Conservation (phyloP, 2,329 filamentous ascomycete species). For the Colletotrichum graminicola region DNA sequence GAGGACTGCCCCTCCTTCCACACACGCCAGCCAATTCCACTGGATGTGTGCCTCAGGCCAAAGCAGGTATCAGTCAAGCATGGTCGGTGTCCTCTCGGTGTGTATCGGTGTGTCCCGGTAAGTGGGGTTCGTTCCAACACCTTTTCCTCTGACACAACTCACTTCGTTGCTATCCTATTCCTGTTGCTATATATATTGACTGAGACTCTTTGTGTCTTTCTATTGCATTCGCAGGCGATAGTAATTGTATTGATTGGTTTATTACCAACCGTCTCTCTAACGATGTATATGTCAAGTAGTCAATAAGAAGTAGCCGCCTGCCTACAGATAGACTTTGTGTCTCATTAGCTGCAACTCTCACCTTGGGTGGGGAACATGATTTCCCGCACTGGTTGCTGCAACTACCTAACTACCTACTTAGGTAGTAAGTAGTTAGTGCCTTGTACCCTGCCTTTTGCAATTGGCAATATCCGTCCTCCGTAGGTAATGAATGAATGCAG, state of each 20-base stretch:
- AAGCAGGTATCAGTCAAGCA: background rate
- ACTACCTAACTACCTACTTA: too few species aligned
- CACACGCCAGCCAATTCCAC: background rate
- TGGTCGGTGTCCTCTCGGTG: background rate
- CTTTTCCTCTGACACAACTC: background rate
- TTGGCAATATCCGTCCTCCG: too few species aligned
- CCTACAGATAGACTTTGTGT: background rate
- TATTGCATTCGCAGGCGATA: too few species aligned
- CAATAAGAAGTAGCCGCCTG: background rate
- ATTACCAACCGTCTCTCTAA: too few species aligned
- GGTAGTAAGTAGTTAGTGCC: too few species aligned
- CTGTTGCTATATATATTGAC: too few species aligned
- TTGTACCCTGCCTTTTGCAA: background rate
- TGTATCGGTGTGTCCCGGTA: background rate
- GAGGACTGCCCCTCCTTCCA: constrained; percentile 38
- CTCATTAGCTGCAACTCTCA: background rate
- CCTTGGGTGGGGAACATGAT: background rate
- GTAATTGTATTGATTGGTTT: background rate
- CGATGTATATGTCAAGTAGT: too few species aligned
- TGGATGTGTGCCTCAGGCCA: constrained; percentile 15
- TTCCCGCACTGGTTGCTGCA: background rate
- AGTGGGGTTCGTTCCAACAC: background rate
- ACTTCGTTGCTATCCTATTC: background rate
- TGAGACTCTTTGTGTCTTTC: too few species aligned
- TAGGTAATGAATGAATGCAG: background rate